These are phyloP conservation scores for Sclerotinia glacialis DNA, from an alignment of 2,329 filamentous ascomycete species.

Conservation along the genomic window DNA sequence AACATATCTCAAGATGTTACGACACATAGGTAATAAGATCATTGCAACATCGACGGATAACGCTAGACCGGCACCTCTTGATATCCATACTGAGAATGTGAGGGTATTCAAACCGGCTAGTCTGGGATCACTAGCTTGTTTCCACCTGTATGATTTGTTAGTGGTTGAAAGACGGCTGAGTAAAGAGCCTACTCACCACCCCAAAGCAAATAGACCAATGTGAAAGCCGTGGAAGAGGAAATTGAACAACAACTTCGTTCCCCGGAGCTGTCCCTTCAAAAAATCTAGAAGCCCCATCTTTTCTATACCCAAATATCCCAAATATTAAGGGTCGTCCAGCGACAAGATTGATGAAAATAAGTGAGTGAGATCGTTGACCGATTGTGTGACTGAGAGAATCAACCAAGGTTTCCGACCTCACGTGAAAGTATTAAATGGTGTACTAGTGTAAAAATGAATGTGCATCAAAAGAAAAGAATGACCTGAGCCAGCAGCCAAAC, in stretches of 20 bases:
- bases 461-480: constrained; percentile 45
- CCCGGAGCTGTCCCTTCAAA: constrained; percentile 63
- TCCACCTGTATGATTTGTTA: constrained; percentile 57
- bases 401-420: neutral
- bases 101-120: constrained; percentile 78
- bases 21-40: constrained; percentile 91
- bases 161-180: neutral
- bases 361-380: neutral
- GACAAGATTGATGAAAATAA: constrained; percentile 41
- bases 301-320: constrained; percentile 27
- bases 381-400: neutral
- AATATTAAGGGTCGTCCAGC: constrained; percentile 55
- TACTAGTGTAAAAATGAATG: constrained; percentile 36
- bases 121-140: constrained; percentile 66
- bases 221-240: constrained; percentile 78
- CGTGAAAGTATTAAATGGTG: constrained; percentile 33
- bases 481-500: constrained; percentile 57
- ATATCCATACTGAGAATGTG: constrained; percentile 90
- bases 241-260: constrained; percentile 74
- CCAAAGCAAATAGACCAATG: constrained; percentile 73
- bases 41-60: constrained; percentile 81
- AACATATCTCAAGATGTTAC: constrained; percentile 79
- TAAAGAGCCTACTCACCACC: constrained; percentile 63
- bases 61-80: constrained; percentile 84
- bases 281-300: constrained; percentile 33